Percentiles rank a stretch among this genome's conserved stretches.
Conservation (phyloP, 345 rosid species). For the Litchi chinensis region DNA sequence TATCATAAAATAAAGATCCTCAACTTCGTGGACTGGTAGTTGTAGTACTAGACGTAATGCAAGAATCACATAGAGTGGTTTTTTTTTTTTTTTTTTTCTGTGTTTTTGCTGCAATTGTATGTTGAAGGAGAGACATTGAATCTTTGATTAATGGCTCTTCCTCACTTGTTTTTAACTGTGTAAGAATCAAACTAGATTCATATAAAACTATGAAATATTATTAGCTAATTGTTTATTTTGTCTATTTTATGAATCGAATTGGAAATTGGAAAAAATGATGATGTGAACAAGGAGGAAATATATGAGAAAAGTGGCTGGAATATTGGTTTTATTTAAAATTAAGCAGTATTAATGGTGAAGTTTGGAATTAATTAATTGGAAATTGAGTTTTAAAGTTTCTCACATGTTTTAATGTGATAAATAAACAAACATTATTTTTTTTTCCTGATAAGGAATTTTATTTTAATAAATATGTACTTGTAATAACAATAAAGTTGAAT, state of each 20-base stretch:
- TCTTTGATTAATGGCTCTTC: not conserved
- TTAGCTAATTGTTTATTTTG: not conserved
- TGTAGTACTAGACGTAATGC: not conserved
- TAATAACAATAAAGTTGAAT: too few species aligned
- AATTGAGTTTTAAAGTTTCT: too few species aligned
- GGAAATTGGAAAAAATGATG: not conserved
- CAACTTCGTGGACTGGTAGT: constrained; percentile 8
- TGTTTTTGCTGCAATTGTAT: not conserved
- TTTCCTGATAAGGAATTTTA: too few species aligned
- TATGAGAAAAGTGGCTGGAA: constrained; percentile 6
- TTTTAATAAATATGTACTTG: too few species aligned
- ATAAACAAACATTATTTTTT: too few species aligned
- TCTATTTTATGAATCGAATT: not conserved
- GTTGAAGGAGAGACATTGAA: constrained; percentile 21
- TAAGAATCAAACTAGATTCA: not conserved
- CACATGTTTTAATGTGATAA: not conserved
- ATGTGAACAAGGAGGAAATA: not conserved
- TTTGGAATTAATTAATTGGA: not conserved
- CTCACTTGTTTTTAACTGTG: constrained; percentile 2
- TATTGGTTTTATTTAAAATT: constrained; percentile 5
- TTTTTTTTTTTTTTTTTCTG: not conserved
- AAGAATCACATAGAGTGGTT: constrained; percentile 22
- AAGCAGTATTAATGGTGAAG: not conserved
- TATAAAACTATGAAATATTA: not conserved
- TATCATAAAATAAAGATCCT: constrained; percentile 30